Conservation (phyloP, 2,329 filamentous ascomycete genomes). For the Elsinoe arachidis region DNA sequence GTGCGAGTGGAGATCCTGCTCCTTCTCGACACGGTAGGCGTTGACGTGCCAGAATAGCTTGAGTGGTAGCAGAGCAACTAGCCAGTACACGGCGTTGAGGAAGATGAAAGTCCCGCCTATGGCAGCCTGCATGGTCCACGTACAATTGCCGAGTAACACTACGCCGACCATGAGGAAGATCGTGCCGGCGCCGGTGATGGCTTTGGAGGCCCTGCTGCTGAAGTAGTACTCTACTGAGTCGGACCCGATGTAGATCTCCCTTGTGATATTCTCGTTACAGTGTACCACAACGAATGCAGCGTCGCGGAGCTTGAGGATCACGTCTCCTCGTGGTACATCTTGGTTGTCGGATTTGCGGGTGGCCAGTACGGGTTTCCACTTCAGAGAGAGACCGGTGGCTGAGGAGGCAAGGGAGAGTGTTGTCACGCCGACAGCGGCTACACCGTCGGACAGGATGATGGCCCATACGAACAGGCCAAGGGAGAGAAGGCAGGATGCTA, state of each 20-base stretch:
- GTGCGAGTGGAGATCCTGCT: neutral
- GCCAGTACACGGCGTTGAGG: slow-evolving; percentile 2
- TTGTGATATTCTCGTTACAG: slow-evolving; percentile 2
- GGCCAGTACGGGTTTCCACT: slow-evolving; percentile 1
- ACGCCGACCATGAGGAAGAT: slow-evolving; percentile 6
- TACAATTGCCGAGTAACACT: neutral
- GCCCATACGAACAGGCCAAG: slow-evolving; percentile 3
- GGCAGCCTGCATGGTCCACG: slow-evolving; percentile 6
- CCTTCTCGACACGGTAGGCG: neutral
- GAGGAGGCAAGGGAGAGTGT: slow-evolving; percentile 6
- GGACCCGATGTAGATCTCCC: slow-evolving; percentile 11
- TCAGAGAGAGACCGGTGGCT: neutral
- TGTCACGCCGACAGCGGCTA: neutral
- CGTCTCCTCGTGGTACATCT: slow-evolving; percentile 4
- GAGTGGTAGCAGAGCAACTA: neutral
- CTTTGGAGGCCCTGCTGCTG: neutral
- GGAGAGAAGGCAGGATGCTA: neutral
- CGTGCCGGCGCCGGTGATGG: neutral
- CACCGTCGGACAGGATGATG: neutral
- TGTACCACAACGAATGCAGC: slow-evolving; percentile 7
- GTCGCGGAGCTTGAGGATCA: slow-evolving; percentile 3
- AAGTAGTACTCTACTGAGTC: slow-evolving; percentile 5
- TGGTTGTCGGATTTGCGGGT: neutral
- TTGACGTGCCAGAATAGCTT: slow-evolving; percentile 5
- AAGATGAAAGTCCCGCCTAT: neutral